Evolutionary conservation across 2,329 filamentous ascomycete species (phyloP), one percentile per base, ranked within the genome.

Genomic region (Penicillium sp.): DNA sequence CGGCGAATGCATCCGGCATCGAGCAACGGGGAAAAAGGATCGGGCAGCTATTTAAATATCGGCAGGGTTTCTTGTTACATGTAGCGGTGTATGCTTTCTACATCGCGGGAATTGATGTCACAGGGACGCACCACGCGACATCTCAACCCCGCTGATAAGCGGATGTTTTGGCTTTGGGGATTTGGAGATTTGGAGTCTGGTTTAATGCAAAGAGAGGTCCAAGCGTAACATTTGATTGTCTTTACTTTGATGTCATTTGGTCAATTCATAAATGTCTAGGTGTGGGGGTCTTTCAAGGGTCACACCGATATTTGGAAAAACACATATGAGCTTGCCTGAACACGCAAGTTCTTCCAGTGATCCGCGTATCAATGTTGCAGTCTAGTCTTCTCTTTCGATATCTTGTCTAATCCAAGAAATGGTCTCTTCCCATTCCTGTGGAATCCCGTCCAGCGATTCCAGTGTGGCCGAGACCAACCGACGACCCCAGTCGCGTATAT

Each of bases 401-500:
- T 58, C 66, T 18, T 54, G 51, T 42, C 57, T 59, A 16, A 67
- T 64, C 69, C 69, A 71, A 18, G 57, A 49, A 26, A 70, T 59
- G 3, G 62, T 69, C 13, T 65, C 63, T 4, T 32, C 27, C 69
- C 68, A 71, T 8, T 61, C 58, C 3, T 53, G 26, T 1, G 67
- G 68, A 30, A 67, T 60, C 7, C 69, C 62, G 13, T 62, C 59
- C n/a, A 66, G 32, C 23, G 57, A 48, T 14, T 66, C 57, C n/a
- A 71, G n/a, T 18, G 64, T 65, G 2, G 66, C 64, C 36, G 63
- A 55, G 13, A 71, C 63, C 11, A 70, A 55, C 34, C 67, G 66
- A 11, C 67, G 62, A 9, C 69, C 68, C 61, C 63, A 67, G 18
- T 67, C 66, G n/a, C 61, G 61, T 10, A 70, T 67, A 50, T 68